Evolutionary conservation across 192 early-diverging fungal species (phyloP).

Genomic region (Mortierella antarctica): DNA sequence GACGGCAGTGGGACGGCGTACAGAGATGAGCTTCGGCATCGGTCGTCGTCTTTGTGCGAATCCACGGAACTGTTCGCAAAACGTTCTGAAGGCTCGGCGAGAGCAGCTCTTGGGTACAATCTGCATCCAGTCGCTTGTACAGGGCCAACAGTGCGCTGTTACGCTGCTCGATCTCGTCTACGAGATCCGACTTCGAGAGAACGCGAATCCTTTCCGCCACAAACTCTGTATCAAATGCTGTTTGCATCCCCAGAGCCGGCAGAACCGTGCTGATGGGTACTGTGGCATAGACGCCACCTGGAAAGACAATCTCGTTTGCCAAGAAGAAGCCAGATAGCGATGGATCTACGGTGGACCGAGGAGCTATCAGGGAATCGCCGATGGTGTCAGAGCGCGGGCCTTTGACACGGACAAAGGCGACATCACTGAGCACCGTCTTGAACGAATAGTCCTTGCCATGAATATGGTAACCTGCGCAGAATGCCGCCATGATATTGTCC

Average conservation of each 20-base stretch:
- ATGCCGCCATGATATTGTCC: constrained; percentile 11
- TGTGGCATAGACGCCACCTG: constrained; percentile 11
- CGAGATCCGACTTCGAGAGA: not conserved
- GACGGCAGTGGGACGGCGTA: constrained; percentile 15
- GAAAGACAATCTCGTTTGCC: constrained; percentile 21
- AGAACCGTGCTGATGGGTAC: constrained; percentile 1
- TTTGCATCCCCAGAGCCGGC: constrained; percentile 12
- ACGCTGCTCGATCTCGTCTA: not conserved
- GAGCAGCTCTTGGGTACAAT: not conserved
- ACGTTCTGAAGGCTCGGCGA: not conserved
- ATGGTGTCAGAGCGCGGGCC: not conserved
- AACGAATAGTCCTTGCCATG: constrained; percentile 4
- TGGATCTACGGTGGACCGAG: not conserved
- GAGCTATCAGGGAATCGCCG: not conserved
- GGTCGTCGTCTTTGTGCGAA: not conserved
- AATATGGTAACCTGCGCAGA: constrained; percentile 6
- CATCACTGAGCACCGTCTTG: not conserved
- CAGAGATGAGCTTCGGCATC: not conserved
- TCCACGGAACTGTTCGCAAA: constrained; percentile 4
- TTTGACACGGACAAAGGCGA: constrained; percentile 8
- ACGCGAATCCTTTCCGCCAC: not conserved
- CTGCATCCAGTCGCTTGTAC: constrained; percentile 1
- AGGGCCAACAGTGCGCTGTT: not conserved
- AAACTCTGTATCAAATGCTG: constrained; percentile 1
- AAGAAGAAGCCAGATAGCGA: not conserved